Base-by-base conservation (phyloP, 495 filamentous ascomycete species). In the Friedmanniomyces simplex region DNA sequence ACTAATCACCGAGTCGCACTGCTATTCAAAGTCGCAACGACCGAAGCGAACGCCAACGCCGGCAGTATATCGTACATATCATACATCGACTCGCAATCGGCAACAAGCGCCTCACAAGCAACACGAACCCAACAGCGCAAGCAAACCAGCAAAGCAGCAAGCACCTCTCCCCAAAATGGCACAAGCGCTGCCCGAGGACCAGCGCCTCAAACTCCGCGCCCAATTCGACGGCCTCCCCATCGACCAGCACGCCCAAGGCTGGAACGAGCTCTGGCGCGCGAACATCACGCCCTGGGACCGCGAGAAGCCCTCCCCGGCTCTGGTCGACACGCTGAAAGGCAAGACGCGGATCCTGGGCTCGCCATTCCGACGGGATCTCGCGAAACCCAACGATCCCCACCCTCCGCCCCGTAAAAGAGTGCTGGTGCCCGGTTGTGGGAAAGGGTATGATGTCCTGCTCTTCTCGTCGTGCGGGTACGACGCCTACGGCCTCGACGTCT, bases 401-500 rank as follows among this genome's bases (percentile, higher is more conserved):
- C 39, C 39, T 5, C 45, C 39, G n/a, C 36, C 62, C 20, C 58
- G 70, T n/a, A 73, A 73, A 58, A 55, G 66, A 41, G 73, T 68
- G 14, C 55, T 75, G 7, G 71, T 75, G 4, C 73, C 72, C 2
- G 88, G 89, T 6, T 93, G 88, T 67, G 89, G 88, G 1, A 75
- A 81, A 41, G 88, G 66, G 1, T 64, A 68, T 41, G 66, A 68
- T 54, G 66, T 68, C 12, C 50, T 68, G 41, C 52, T 66, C 16
- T 58, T 68, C 26, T 54, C 66, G n/a, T 60, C 61, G 12, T 58
- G 32, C 42, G 66, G 66, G 2, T 66, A 61, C 52, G 82, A 91
- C 67, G 80, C 80, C 0, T 83, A 80, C 59, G 88, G 88, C 0
- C 71, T 94, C 8, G 88, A 91, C 58, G 76, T 78, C 48, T 84